A percentile compares a stretch with the other conserved stretches of the same genome.
These are phyloP conservation scores for Rhodotorula sp. DNA, from an alignment of 1,284 basidiomycete species.

Conservation along the genomic window DNA sequence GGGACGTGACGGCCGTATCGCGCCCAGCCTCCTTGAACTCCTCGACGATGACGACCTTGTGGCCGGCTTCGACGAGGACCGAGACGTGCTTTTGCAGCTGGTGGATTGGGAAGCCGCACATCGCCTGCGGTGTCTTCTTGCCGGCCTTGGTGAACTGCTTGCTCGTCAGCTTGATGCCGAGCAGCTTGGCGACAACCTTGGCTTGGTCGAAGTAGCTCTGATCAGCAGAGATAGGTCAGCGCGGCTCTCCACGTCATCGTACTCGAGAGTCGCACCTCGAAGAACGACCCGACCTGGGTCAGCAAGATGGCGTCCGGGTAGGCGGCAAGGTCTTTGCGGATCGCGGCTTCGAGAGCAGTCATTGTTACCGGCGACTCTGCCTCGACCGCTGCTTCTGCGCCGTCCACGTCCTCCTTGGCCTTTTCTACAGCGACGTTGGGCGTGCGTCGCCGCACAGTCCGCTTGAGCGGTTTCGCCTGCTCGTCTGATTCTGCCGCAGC, in stretches of 20 bases:
- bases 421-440: no score
- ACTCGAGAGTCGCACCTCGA: slow-evolving; percentile 65
- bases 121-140: slow-evolving; percentile 59
- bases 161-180: slow-evolving; percentile 77
- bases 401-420: not conserved
- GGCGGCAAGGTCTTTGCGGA: slow-evolving; percentile 67
- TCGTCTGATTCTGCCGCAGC: not conserved
- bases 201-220: slow-evolving; percentile 95
- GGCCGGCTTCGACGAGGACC: slow-evolving; percentile 73
- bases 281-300: slow-evolving; percentile 90
- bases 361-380: not conserved
- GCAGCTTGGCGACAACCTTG: slow-evolving; percentile 67
- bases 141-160: slow-evolving; percentile 63
- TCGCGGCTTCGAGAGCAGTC: slow-evolving; percentile 63
- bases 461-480: not conserved
- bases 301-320: slow-evolving; percentile 87
- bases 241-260: no score
- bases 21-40: slow-evolving; percentile 66
- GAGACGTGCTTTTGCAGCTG: slow-evolving; percentile 85
- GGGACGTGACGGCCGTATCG: slow-evolving; percentile 1
- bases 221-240: not conserved
- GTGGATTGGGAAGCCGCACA: slow-evolving; percentile 85
- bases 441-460: not conserved
- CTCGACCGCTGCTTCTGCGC: not conserved
- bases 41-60: slow-evolving; percentile 87